phyloP scores from a whole-genome alignment of 495 filamentous ascomycete species.

The Lepidopterella palustris region DNA sequence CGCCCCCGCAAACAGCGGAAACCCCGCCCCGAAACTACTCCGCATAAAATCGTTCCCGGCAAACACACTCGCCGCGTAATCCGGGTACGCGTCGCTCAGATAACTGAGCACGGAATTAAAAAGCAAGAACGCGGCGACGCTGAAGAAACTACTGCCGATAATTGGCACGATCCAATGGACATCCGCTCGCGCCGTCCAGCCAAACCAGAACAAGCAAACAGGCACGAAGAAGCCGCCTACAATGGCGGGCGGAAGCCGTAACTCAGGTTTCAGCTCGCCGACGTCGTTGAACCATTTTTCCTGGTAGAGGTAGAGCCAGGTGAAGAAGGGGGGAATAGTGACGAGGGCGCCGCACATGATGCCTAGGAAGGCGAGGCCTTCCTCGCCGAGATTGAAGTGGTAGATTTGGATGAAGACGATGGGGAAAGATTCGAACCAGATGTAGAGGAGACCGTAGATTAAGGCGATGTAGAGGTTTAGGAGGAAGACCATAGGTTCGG shows the following conservation, averaged over 20 bases:
- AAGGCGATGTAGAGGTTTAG: constrained; percentile 50
- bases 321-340: constrained; percentile 43
- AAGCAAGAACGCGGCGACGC: constrained; percentile 49
- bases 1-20: constrained; percentile 44
- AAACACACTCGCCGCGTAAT: constrained; percentile 43
- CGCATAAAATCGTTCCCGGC: constrained; percentile 49
- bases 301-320: constrained; percentile 39
- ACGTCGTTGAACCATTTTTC: constrained; percentile 39
- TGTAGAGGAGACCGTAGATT: constrained; percentile 49
- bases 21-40: constrained; percentile 44
- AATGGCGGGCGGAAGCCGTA: constrained; percentile 41
- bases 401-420: constrained; percentile 47
- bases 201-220: constrained; percentile 47
- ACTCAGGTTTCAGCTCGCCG: constrained; percentile 41
- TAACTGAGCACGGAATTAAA: constrained; percentile 46
- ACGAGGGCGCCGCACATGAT: constrained; percentile 42
- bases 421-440: constrained; percentile 54
- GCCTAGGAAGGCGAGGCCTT: constrained; percentile 47
- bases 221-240: constrained; percentile 43
- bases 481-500: constrained; percentile 47
- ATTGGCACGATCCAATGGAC: constrained; percentile 52
- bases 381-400: constrained; percentile 42
- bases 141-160: constrained; percentile 48
- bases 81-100: constrained; percentile 33
- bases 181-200: constrained; percentile 39